Percentiles rank a stretch among this genome's conserved stretches.
phyloP scores from a whole-genome alignment of 495 filamentous ascomycete genomes.

The Oleoguttula mirabilis region DNA sequence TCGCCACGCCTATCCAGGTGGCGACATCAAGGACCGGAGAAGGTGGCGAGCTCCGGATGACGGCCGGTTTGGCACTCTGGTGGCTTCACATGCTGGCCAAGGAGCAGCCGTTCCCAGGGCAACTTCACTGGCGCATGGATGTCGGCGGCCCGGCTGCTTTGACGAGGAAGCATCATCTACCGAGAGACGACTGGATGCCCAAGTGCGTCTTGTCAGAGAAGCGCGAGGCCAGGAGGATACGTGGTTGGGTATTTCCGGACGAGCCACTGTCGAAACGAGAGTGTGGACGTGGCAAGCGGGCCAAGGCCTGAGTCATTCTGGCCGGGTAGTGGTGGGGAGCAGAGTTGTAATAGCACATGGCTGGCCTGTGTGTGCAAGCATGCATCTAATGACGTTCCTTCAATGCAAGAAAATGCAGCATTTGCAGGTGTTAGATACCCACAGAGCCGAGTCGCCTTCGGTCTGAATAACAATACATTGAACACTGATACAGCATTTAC shows the following conservation, averaged over 20 bases:
- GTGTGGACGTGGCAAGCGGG: constrained; percentile 20
- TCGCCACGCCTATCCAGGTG: constrained; percentile 49
- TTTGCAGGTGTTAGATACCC: neutral
- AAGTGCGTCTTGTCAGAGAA: constrained; percentile 70
- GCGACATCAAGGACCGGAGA: constrained; percentile 30
- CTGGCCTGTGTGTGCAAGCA: neutral
- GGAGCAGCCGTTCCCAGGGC: constrained; percentile 53
- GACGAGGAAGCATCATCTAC: constrained; percentile 54
- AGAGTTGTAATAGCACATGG: neutral
- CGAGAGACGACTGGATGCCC: constrained; percentile 77
- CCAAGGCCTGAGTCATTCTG: constrained; percentile 2
- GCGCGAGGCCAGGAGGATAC: constrained; percentile 64
- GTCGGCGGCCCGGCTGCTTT: constrained; percentile 71
- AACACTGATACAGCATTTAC: constrained; percentile 29
- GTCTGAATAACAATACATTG: neutral
- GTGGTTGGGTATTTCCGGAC: constrained; percentile 78
- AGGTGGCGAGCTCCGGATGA: constrained; percentile 44
- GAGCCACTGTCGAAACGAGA: constrained; percentile 49
- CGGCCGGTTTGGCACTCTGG: constrained; percentile 57
- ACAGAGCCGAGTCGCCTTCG: neutral
- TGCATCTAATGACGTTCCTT: too few species aligned
- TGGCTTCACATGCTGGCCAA: constrained; percentile 77
- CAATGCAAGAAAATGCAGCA: too few species aligned
- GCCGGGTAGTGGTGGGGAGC: neutral
- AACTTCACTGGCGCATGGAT: constrained; percentile 59